Evolutionary conservation across 225 moss, liverwort and hornwort species (phyloP).

Genomic region (Marchantia polymorpha): DNA sequence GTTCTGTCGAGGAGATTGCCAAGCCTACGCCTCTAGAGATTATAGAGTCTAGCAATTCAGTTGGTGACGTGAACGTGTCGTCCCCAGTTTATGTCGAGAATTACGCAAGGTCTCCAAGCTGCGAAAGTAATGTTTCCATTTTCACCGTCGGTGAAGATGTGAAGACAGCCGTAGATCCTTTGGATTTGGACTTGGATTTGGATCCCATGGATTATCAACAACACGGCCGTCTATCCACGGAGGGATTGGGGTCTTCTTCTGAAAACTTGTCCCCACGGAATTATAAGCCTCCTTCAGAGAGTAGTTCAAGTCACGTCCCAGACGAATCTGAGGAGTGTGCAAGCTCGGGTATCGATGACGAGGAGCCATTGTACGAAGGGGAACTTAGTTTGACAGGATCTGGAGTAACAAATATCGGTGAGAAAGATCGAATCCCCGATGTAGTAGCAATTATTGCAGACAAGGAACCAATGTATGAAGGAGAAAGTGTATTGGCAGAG

Average conservation of each 20-base stretch:
- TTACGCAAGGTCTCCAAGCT: constrained; percentile 15
- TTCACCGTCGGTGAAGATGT: constrained; percentile 44
- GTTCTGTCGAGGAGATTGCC: background rate
- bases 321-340: constrained; percentile 63
- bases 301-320: constrained; percentile 40
- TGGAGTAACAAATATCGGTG: constrained; percentile 13
- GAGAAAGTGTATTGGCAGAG: constrained; percentile 75
- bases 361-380: constrained; percentile 94
- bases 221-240: constrained; percentile 26
- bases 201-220: constrained; percentile 27
- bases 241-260: constrained; percentile 43
- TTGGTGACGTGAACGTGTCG: background rate
- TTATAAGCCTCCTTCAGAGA: constrained; percentile 31
- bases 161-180: constrained; percentile 33
- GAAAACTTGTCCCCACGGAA: constrained; percentile 33
- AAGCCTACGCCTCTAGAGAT: background rate
- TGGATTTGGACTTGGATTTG: constrained; percentile 40
- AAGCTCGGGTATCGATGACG: constrained; percentile 84
- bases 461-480: constrained; percentile 72
- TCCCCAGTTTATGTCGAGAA: constrained; percentile 10
- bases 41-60: constrained; percentile 12
- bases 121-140: constrained; percentile 31
- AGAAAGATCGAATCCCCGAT: constrained; percentile 1
- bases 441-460: constrained; percentile 5
- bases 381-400: constrained; percentile 67